These are phyloP conservation scores for Toxoplasma gondii DNA, from an alignment of 169 alveolate genomes.

Conservation along the genomic window DNA sequence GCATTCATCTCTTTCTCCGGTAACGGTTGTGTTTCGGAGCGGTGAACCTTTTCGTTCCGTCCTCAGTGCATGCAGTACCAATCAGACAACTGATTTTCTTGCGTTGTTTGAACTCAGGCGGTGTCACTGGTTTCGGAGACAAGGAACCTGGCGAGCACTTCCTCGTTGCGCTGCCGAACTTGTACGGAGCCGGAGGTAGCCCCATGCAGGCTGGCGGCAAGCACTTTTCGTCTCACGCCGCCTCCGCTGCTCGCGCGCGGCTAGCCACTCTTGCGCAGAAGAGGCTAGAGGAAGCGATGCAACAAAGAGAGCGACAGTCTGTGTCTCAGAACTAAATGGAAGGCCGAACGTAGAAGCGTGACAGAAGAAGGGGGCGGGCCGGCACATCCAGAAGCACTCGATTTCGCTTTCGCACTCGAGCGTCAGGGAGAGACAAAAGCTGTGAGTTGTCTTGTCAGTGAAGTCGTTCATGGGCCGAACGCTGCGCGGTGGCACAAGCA, in stretches of 20 bases:
- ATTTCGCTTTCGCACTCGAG: no score
- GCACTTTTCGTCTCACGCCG: background rate
- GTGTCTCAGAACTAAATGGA: background rate
- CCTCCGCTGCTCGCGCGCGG: background rate
- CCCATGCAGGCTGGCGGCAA: background rate
- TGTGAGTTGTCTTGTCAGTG: no score
- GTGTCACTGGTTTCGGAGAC: slow-evolving; percentile 57
- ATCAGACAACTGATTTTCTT: no score
- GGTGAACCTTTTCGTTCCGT: background rate
- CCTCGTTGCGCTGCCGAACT: slow-evolving; percentile 34
- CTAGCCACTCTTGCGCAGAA: background rate
- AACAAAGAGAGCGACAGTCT: background rate
- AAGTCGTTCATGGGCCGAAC: no score
- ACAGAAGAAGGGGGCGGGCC: no score
- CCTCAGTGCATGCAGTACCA: background rate
- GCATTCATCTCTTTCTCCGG: background rate
- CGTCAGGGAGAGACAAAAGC: no score
- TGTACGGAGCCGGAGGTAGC: slow-evolving; percentile 53
- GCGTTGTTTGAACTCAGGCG: slow-evolving; percentile 27
- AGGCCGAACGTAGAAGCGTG: no score
- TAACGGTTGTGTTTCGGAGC: background rate
- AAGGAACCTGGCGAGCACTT: slow-evolving; percentile 45
- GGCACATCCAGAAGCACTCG: no score
- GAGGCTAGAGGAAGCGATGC: background rate
- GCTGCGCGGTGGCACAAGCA: no score